A percentile compares a stretch with the other conserved stretches of the same genome.
These are phyloP conservation scores for Nicotiana noctiflora DNA, from an alignment of 257 asterid genomes.

Conservation along the genomic window DNA sequence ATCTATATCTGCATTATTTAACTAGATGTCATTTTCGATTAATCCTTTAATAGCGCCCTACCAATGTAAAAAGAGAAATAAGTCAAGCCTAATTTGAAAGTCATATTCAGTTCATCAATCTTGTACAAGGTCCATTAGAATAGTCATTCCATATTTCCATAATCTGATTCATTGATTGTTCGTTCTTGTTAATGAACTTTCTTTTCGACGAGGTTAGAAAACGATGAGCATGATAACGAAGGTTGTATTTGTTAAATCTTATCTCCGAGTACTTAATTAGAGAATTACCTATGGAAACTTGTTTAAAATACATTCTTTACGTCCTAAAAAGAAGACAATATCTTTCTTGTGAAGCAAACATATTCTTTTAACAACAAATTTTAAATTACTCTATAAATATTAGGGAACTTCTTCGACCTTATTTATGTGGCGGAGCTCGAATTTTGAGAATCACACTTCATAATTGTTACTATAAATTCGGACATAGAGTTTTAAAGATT, in stretches of 20 bases:
- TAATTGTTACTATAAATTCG: too few relatives aligned
- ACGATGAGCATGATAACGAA: neutral
- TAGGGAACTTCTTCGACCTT: too few relatives aligned
- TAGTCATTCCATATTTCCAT: neutral
- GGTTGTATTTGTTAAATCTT: neutral
- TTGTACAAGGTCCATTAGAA: neutral
- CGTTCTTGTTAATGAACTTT: neutral
- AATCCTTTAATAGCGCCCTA: neutral
- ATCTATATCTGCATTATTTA: neutral
- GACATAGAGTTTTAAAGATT: too few relatives aligned
- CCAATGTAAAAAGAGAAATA: neutral
- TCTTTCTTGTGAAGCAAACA: neutral
- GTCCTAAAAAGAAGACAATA: neutral
- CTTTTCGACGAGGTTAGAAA: neutral
- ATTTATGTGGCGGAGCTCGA: too few relatives aligned
- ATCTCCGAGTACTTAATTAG: neutral
- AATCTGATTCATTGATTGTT: neutral
- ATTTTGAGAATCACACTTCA: too few relatives aligned
- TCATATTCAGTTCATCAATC: constrained; percentile 6
- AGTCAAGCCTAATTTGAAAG: neutral
- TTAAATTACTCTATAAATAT: too few relatives aligned
- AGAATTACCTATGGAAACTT: neutral
- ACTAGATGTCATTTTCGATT: neutral
- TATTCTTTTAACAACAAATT: too few relatives aligned
- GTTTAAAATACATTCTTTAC: neutral